Base-by-base conservation (phyloP, 805 yeast genomes). In the Yamadazyma scolyti region DNA sequence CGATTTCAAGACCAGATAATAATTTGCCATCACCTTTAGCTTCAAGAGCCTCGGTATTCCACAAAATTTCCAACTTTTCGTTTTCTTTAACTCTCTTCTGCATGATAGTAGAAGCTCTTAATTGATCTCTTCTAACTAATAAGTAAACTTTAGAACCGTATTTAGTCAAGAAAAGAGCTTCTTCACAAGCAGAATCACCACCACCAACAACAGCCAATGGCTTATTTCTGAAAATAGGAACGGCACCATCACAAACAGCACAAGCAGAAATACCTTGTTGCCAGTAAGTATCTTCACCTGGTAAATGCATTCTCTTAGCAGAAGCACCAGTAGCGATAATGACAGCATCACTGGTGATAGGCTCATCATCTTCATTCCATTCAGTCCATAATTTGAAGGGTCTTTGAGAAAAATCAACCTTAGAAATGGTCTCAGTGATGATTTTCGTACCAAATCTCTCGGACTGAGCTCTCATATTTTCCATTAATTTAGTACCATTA, bases 191-290 rank as follows among this genome's bases (percentile, higher is more conserved):
- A 46, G 97, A 88, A 65, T 93, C 99, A 61, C 99, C 99, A 47
- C 99, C 99, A 39, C 99, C 99, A 47, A 93, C 71, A 36, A 93
- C 99, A 16, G 96, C 97, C 58, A 93, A 76, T 23, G 98, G 97
- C 66, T 88, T 84, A 73, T 93, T 84, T 74, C 97, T 85, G 73
- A 93, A 93, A 50, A 93, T 89, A 49, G 99, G 99, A 29, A 93
- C 95, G 20, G 99, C 99, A 65, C 99, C 99, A 59, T 93, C 99
- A 69, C 99, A 93, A 41, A 93, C 98, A 23, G 99, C 99, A 73
- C 99, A 93, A 11, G 99, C 99, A 47, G 96, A 85, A 47, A 93
- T 93, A 62, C 99, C 99, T 60, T 82, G 83, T 72, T 93, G 99
- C 99, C 99, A 93, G 77, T 93, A 93, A 20, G 75, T 74, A 46